Conservation (phyloP, 2,329 filamentous ascomycete genomes). For the Scleromitrula shiraiana region DNA sequence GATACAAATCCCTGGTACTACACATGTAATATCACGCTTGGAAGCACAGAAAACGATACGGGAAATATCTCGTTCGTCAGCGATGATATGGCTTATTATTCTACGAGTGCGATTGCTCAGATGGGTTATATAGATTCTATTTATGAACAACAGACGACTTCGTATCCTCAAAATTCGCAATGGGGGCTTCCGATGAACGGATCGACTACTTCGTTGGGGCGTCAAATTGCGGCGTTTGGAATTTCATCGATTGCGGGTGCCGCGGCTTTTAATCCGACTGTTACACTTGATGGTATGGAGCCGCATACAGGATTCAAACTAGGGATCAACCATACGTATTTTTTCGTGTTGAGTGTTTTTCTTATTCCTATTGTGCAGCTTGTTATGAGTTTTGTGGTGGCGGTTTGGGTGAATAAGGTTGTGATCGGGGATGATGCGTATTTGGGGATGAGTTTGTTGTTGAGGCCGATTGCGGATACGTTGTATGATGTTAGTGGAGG, state of each 20-base stretch:
- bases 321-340: conserved; percentile 37
- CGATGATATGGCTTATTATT: conserved; percentile 29
- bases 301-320: conserved; percentile 18
- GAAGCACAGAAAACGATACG: conserved; percentile 29
- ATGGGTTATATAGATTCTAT: conserved; percentile 33
- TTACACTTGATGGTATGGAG: conserved; percentile 7
- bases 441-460: conserved; percentile 22
- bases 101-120: conserved; percentile 34
- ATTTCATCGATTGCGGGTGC: conserved; percentile 27
- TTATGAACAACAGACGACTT: conserved; percentile 30
- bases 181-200: conserved; percentile 33
- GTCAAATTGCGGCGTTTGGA: conserved; percentile 31
- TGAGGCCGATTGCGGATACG: conserved; percentile 25
- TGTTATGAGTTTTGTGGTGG: conserved; percentile 20
- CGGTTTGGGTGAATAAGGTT: conserved; percentile 23
- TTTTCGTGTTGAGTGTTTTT: conserved; percentile 35
- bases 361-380: conserved; percentile 20
- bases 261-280: conserved; percentile 16
- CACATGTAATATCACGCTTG: conserved; percentile 33
- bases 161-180: conserved; percentile 35
- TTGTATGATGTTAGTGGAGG: conserved; percentile 21
- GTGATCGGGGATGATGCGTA: conserved; percentile 22
- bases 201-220: conserved; percentile 29
- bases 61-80: conserved; percentile 27
- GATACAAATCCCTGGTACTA: conserved; percentile 34